Percentiles rank a stretch among this genome's conserved stretches.
phyloP scores from a whole-genome alignment of 306 rosid species.

The Spatholobus suberectus region DNA sequence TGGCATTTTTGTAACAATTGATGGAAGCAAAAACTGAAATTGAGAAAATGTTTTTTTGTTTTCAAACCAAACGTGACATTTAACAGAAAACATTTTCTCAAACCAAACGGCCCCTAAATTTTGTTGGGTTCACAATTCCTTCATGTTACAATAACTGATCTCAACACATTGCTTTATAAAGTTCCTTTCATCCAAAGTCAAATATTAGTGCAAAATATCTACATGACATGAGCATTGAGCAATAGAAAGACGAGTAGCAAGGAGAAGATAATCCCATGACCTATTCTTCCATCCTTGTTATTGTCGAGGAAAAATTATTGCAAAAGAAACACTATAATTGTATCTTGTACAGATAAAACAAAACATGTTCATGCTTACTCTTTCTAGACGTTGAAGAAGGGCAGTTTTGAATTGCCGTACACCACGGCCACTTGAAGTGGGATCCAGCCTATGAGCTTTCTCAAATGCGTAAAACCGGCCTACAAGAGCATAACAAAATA shows the following conservation, averaged over 20 bases:
- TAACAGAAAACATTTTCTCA: neutral
- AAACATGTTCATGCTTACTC: conserved; percentile 57
- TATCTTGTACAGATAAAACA: neutral
- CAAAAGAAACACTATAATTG: neutral
- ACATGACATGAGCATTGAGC: neutral
- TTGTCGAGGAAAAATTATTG: neutral
- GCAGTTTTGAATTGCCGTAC: conserved; percentile 98
- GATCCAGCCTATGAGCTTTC: conserved; percentile 98
- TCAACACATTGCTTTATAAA: neutral
- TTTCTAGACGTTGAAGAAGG: conserved; percentile 94
- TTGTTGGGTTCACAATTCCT: neutral
- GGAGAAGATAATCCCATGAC: neutral
- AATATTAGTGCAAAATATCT: neutral
- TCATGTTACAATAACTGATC: neutral
- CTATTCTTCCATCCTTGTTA: neutral
- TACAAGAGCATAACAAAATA: conserved; percentile 44
- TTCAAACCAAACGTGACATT: too few species aligned
- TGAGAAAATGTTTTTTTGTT: too few species aligned
- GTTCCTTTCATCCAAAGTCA: neutral
- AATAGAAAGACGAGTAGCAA: neutral
- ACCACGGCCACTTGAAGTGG: conserved; percentile 97
- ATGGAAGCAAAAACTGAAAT: too few species aligned
- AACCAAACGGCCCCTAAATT: neutral
- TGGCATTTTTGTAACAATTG: too few species aligned
- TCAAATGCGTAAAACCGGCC: conserved; percentile 98